These are phyloP conservation scores for Thielaviopsis punctulata DNA, from an alignment of 2,329 filamentous ascomycete genomes.

Conservation along the genomic window DNA sequence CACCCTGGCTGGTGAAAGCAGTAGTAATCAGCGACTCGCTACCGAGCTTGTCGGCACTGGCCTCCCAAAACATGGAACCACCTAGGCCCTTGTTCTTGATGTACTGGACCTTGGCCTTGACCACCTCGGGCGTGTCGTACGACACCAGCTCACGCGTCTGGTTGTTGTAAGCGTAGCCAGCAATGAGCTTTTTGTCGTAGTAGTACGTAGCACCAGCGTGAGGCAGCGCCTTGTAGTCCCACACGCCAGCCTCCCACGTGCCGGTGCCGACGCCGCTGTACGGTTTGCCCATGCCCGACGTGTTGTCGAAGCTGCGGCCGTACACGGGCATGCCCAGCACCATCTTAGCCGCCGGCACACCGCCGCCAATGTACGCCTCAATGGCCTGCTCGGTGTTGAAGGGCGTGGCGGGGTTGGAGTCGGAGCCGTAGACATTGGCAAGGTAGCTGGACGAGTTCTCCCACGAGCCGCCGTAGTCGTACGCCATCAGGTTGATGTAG, in stretches of 20 bases:
- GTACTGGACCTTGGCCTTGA: constrained; percentile 46
- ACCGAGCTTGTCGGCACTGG: constrained; percentile 46
- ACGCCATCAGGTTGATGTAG: constrained; percentile 50
- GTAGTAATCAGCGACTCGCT: constrained; percentile 42
- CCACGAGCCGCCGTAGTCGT: constrained; percentile 59
- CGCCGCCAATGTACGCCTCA: constrained; percentile 43
- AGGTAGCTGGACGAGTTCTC: constrained; percentile 46
- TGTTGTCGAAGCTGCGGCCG: constrained; percentile 46
- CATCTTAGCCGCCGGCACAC: constrained; percentile 48
- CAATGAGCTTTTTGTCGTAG: constrained; percentile 39
- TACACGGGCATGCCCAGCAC: constrained; percentile 69
- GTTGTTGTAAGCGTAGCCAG: constrained; percentile 55
- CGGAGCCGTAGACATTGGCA: constrained; percentile 49
- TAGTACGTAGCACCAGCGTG: constrained; percentile 37
- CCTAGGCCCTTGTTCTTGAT: constrained; percentile 45
- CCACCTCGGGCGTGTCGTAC: constrained; percentile 49
- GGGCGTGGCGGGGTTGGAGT: constrained; percentile 41
- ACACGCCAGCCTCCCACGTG: constrained; percentile 57
- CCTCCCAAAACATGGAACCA: constrained; percentile 79
- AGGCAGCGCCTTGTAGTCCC: constrained; percentile 68
- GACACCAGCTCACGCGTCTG: constrained; percentile 45
- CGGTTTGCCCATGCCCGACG: constrained; percentile 46
- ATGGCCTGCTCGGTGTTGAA: constrained; percentile 53
- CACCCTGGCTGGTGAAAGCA: constrained; percentile 24
- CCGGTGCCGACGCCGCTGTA: constrained; percentile 50